Evolutionary conservation across 2,329 filamentous ascomycete genomes (phyloP), one percentile per base, ranked within the genome.

Genomic region (Chaetomium sp.): DNA sequence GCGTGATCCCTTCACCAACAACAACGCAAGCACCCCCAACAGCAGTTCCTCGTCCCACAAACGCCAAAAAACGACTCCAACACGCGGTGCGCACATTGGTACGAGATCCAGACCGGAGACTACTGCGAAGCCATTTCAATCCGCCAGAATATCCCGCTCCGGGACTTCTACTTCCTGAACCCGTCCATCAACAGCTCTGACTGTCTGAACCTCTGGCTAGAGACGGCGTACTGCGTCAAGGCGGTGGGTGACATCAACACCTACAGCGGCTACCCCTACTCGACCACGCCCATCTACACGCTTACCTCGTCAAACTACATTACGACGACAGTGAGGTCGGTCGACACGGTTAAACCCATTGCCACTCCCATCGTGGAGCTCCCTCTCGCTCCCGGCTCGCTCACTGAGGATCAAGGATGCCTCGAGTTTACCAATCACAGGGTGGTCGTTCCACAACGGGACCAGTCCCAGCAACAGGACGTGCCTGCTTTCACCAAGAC

Each of bases 141-240:
- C 21, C 71, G 71, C 53, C 75, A 72, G 31, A 65, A 66, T 19
- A 75, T 78, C 42, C 69, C 72, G 1, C 67, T 77, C 0, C 47
- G 57, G 16, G 75, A 78, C 67, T 78, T 78, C 58, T 29, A 67
- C 2, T 74, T 76, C 62, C 68, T 78, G 4, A 78, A 78, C 67
- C 66, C 75, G 0, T 68, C 47, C 2, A 64, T 78, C 35, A 72
- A 76, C 56, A 21, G 42, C 6, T 23, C 50, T 1, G 73, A 76
- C 58, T 78, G 75, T 66, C 76, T 74, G 12, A 78, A 78, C 57
- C 67, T 78, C 12, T 73, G 61, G 6, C 71, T 70, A 0, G 58
- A 70, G 0, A 69, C 72, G 29, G 68, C 64, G 45, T 79, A 78
- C 67, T 79, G 76, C 65, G 69, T 78, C 10, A 60, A 70, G 55